These are phyloP conservation scores for Asclepias syriaca DNA, from an alignment of 257 asterid genomes.

Conservation along the genomic window DNA sequence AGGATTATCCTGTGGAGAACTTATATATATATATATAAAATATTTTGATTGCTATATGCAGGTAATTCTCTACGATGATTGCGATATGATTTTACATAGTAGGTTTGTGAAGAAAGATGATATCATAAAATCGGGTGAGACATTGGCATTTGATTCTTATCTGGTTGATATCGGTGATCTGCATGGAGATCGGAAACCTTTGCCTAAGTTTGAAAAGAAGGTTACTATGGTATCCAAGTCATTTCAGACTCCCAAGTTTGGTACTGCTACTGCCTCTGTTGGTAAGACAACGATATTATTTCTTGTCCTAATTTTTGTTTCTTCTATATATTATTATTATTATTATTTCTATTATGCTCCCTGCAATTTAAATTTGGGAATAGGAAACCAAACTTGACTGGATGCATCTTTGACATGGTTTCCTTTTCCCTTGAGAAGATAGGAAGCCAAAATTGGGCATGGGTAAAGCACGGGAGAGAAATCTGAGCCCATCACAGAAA, in stretches of 20 bases:
- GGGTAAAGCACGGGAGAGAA: constrained; percentile 31
- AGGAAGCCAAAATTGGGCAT: constrained; percentile 44
- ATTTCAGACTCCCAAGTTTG: constrained; percentile 25
- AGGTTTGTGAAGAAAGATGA: constrained; percentile 71
- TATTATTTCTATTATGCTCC: neutral
- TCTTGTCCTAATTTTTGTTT: constrained; percentile 5
- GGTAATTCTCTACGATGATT: constrained; percentile 77
- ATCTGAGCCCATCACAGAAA: constrained; percentile 75
- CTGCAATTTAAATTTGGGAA: neutral
- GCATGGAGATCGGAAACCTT: constrained; percentile 40
- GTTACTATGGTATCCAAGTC: constrained; percentile 26
- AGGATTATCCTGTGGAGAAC: neutral
- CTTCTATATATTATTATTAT: neutral
- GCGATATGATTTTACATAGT: constrained; percentile 57
- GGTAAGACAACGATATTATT: constrained; percentile 26
- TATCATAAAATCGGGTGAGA: constrained; percentile 54
- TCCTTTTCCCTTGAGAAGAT: constrained; percentile 28
- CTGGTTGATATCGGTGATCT: constrained; percentile 78
- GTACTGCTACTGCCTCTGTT: constrained; percentile 28
- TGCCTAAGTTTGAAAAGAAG: constrained; percentile 24
- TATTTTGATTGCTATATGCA: constrained; percentile 14
- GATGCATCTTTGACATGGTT: constrained; percentile 16
- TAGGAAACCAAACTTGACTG: neutral
- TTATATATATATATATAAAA: neutral
- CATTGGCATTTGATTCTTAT: constrained; percentile 52